Evolutionary conservation across 1,284 basidiomycete species (phyloP).

Genomic region (Apiotrichum domesticum): DNA sequence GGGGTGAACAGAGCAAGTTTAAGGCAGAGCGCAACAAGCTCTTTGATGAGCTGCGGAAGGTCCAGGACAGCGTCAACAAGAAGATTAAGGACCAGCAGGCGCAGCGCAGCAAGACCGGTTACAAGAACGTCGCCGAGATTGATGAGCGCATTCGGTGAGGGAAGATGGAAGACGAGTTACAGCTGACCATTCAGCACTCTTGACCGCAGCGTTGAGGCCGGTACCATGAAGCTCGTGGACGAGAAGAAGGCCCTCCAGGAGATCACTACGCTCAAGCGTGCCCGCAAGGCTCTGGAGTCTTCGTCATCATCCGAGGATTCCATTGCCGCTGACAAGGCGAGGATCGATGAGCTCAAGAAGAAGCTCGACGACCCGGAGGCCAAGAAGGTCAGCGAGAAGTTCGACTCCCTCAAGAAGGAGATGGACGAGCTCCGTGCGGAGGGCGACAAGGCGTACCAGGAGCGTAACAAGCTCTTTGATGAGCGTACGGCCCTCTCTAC

Average conservation of each 20-base stretch:
- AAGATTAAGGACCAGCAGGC: slow-evolving; percentile 90
- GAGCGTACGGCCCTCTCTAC: slow-evolving; percentile 73
- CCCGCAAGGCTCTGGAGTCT: slow-evolving; percentile 67
- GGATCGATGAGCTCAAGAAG: slow-evolving; percentile 73
- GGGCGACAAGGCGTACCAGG: slow-evolving; percentile 76
- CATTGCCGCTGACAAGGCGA: slow-evolving; percentile 73
- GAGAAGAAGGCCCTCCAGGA: slow-evolving; percentile 93
- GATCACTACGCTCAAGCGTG: slow-evolving; percentile 67
- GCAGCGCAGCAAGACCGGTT: slow-evolving; percentile 72
- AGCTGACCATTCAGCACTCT: slow-evolving; percentile 42
- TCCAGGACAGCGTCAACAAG: slow-evolving; percentile 75
- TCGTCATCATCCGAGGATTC: slow-evolving; percentile 76
- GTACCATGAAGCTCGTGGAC: slow-evolving; percentile 85
- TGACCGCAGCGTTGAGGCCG: slow-evolving; percentile 85
- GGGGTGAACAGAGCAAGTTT: slow-evolving; percentile 70
- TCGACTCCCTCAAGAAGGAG: slow-evolving; percentile 76
- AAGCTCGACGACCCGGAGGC: slow-evolving; percentile 87
- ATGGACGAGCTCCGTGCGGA: slow-evolving; percentile 81
- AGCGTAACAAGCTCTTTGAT: slow-evolving; percentile 76
- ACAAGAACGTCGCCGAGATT: slow-evolving; percentile 79
- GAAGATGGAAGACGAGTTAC: not conserved
- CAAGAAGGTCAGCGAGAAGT: slow-evolving; percentile 74
- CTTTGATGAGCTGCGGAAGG: slow-evolving; percentile 70
- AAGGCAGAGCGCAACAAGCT: slow-evolving; percentile 69
- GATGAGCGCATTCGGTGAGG: slow-evolving; percentile 77